phyloP scores from a whole-genome alignment of 805 yeast species.

The Saccharomyces kudriavzevii region DNA sequence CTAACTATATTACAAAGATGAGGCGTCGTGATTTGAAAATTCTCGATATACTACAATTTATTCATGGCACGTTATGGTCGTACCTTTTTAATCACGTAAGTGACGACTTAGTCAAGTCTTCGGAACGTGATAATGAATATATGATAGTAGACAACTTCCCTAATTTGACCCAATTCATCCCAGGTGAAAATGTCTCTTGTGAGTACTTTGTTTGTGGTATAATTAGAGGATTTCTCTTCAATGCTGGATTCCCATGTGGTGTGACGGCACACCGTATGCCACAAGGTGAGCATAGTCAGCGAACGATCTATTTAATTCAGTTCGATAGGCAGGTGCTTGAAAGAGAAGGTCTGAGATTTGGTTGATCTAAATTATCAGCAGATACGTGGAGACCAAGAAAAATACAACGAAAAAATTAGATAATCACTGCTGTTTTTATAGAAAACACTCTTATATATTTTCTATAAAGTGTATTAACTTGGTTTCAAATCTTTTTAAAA shows the following conservation, averaged over 20 bases:
- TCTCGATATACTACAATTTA: slow-evolving; percentile 61
- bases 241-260: slow-evolving; percentile 59
- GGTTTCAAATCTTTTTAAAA: not conserved
- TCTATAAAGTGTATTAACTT: not conserved
- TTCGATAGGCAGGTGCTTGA: slow-evolving; percentile 52
- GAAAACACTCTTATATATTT: not conserved
- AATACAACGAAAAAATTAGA: not conserved
- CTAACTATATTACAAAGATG: slow-evolving; percentile 20
- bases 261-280: slow-evolving; percentile 79
- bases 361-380: not conserved
- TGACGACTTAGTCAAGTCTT: slow-evolving; percentile 68
- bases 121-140: slow-evolving; percentile 56
- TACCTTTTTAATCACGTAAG: slow-evolving; percentile 67
- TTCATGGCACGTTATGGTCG: slow-evolving; percentile 69
- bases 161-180: slow-evolving; percentile 54
- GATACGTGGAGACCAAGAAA: not conserved
- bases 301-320: slow-evolving; percentile 70
- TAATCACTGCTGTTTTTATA: not conserved
- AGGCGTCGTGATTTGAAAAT: slow-evolving; percentile 51
- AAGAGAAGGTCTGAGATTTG: slow-evolving; percentile 43
- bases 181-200: slow-evolving; percentile 68
- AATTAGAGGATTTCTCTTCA: slow-evolving; percentile 72
- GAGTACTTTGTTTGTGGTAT: slow-evolving; percentile 81
- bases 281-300: slow-evolving; percentile 42
- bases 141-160: slow-evolving; percentile 81